Base-by-base conservation (phyloP, 306 rosid genomes). In the Begonia fuchsioides region DNA sequence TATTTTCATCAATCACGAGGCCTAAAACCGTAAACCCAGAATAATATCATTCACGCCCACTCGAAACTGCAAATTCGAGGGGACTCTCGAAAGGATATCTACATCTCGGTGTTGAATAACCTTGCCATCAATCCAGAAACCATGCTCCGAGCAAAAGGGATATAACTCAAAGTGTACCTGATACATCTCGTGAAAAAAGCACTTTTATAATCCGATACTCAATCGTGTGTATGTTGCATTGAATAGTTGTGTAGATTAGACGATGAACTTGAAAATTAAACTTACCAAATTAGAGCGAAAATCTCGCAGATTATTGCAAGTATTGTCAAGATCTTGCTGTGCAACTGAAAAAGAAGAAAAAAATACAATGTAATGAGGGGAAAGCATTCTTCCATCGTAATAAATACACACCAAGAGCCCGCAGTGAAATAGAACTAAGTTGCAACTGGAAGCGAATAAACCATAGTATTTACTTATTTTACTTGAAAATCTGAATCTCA, bases 161-260 rank as follows among this genome's bases (percentile, higher is more conserved):
- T 90, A 56, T 90, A 85, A 54, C 98, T 90, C 68, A 90, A 55
- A 57, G 94, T 77, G 66, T 90, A 90, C 98, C 98, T 90, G 95
- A 60, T 69, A 58, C 46, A 60, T 15, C 15, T 13, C 52, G 59
- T 55, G 70, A 39, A 26, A 26, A 26, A 4, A 8, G 7, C 35
- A 26, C 8, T 26, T 5, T 4, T 4, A 50, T 20, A 38, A 40
- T 26, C 32, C 35, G 1, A 11, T 4, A 40, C 49, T 38, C 19
- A 15, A 15, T 39, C 43, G 32, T 20, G 3, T 20, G 32, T 2
- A 20, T 20, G 32, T 15, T 12, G 16, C 14, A 26, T 5, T 20
- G 32, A 20, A 20, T 20, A 20, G 32, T 26, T 26, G 35, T 26
- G 7, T 26, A 0, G 35, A 26, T 26, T 26, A 26, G 7, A 5